Conservation (phyloP, 139 green algal genomes). For the Chlamydomonas sphaeroides region DNA sequence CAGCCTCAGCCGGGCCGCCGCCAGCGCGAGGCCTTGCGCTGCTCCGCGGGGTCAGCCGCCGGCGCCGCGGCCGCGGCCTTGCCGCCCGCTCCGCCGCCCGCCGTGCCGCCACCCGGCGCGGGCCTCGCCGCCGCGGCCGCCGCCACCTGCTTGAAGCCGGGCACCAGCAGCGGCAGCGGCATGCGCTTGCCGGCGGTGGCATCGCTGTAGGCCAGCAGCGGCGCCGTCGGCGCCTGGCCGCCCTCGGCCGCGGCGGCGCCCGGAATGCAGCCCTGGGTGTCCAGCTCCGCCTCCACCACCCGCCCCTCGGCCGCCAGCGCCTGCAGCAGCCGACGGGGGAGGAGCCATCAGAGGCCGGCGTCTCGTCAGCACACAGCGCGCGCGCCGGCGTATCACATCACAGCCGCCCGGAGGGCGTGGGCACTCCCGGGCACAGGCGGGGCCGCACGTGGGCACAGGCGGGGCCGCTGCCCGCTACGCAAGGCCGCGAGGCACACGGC, state of each 20-base stretch:
- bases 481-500: background rate
- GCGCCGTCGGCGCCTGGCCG: background rate
- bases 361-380: background rate
- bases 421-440: background rate
- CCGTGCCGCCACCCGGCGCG: too few relatives aligned
- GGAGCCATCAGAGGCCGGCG: background rate
- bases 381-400: background rate
- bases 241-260: background rate
- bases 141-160: too few relatives aligned
- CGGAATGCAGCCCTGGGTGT: background rate
- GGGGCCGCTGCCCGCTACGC: too few relatives aligned
- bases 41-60: too few relatives aligned
- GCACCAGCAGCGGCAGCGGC: background rate
- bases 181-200: background rate
- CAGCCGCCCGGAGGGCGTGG: background rate
- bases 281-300: constrained; percentile 16
- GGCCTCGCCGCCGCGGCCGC: too few relatives aligned
- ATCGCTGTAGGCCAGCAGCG: constrained; percentile 19
- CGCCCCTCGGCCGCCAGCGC: constrained; percentile 2
- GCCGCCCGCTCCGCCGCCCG: too few relatives aligned
- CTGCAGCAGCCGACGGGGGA: background rate
- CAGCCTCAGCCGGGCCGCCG: too few relatives aligned
- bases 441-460: too few relatives aligned
- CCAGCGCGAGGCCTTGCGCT: too few relatives aligned
- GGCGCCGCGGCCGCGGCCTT: too few relatives aligned